A percentile compares a stretch with the other conserved stretches of the same genome.
Conservation (phyloP, 768 basidiomycete species). For the Termitomyces sp. region DNA sequence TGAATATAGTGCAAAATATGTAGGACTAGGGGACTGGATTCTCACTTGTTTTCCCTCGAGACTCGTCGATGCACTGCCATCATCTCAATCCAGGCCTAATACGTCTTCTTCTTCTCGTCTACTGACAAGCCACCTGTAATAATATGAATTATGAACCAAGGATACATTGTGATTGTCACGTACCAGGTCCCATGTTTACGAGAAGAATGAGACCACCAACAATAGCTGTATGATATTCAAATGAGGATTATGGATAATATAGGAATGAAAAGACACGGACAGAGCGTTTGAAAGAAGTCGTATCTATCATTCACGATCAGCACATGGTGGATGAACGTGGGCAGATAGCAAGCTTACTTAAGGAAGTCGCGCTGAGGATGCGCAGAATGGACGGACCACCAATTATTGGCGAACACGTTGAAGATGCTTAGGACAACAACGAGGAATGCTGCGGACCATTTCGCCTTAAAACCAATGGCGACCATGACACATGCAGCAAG, state of each 20-base stretch:
- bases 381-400: slow-evolving; percentile 89
- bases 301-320: slow-evolving; percentile 50
- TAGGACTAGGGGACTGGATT: slow-evolving; percentile 5
- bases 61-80: neutral
- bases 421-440: slow-evolving; percentile 87
- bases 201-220: slow-evolving; percentile 96
- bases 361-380: slow-evolving; percentile 98
- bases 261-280: slow-evolving; percentile 24
- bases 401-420: slow-evolving; percentile 99
- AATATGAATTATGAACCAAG: slow-evolving; percentile 4
- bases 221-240: slow-evolving; percentile 46
- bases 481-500: slow-evolving; percentile 93
- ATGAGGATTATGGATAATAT: slow-evolving; percentile 2
- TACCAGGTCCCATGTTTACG: slow-evolving; percentile 97
- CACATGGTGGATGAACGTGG: neutral
- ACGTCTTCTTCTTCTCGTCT: slow-evolving; percentile 99
- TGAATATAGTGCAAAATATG: slow-evolving; percentile 15
- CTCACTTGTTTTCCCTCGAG: slow-evolving; percentile 3
- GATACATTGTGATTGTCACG: slow-evolving; percentile 14
- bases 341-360: slow-evolving; percentile 54
- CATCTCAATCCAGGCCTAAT: slow-evolving; percentile 27
- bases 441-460: slow-evolving; percentile 96
- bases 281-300: slow-evolving; percentile 98
- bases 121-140: slow-evolving; percentile 82
- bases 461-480: slow-evolving; percentile 98